These are phyloP conservation scores for Senecio squalidus DNA, from an alignment of 140 eudicot species.

Conservation along the genomic window DNA sequence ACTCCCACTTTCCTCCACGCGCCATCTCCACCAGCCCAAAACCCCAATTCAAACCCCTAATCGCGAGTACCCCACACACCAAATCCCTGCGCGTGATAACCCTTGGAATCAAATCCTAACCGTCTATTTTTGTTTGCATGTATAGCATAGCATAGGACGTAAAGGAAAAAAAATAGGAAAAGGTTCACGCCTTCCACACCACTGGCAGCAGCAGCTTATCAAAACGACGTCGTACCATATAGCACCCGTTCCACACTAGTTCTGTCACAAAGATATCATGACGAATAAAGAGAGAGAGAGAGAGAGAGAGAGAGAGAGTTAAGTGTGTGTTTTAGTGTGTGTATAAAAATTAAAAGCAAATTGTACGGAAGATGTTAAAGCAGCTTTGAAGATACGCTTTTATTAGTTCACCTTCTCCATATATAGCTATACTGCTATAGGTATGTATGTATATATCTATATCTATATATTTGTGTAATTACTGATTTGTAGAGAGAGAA, in stretches of 20 bases:
- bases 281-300: constrained; percentile 26
- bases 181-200: constrained; percentile 25
- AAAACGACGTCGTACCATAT: constrained; percentile 32
- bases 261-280: constrained; percentile 36
- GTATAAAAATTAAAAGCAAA: constrained; percentile 15
- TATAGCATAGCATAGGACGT: constrained; percentile 2
- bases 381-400: no score
- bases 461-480: not conserved
- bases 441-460: not conserved
- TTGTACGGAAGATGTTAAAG: constrained; percentile 28
- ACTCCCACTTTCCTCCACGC: not conserved
- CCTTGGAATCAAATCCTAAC: constrained; percentile 16
- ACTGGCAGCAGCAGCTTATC: constrained; percentile 14
- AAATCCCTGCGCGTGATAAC: not conserved
- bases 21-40: not conserved
- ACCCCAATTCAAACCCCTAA: not conserved
- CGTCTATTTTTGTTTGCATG: constrained; percentile 23
- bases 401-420: constrained; percentile 1
- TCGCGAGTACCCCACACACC: not conserved
- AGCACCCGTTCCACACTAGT: constrained; percentile 6
- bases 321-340: no score
- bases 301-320: no score
- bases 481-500: not conserved
- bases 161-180: not conserved
- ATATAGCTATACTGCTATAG: not conserved